Conservation (phyloP, 495 filamentous ascomycete genomes). For the Podospora tetraspora region DNA sequence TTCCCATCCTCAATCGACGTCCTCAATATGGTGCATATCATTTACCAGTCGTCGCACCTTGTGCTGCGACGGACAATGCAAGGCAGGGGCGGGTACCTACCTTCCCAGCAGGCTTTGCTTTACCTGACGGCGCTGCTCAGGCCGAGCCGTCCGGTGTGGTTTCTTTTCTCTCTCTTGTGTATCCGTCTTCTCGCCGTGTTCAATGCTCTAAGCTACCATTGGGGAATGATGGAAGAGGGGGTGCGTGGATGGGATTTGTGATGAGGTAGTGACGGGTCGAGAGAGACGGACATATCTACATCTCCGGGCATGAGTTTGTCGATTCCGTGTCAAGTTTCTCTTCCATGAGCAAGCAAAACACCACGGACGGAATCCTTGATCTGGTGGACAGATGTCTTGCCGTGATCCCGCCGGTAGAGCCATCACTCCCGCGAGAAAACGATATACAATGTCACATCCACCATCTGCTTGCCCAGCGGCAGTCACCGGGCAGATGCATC, state of each 20-base stretch:
- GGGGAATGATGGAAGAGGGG: neutral
- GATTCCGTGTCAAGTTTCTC: neutral
- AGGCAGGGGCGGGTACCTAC: neutral
- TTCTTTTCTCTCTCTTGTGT: neutral
- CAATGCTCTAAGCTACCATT: neutral
- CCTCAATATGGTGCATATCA: neutral
- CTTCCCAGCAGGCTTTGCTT: neutral
- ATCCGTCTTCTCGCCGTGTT: neutral
- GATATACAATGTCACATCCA: neutral
- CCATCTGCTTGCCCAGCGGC: neutral
- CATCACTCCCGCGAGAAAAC: neutral
- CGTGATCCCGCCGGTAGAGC: neutral
- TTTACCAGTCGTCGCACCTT: neutral
- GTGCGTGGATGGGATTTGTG: neutral
- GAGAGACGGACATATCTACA: neutral
- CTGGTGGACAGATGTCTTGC: neutral
- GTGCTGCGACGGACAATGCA: neutral
- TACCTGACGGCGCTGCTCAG: neutral
- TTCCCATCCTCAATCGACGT: neutral
- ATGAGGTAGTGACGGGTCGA: neutral
- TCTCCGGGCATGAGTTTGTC: neutral
- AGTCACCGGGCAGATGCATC: neutral
- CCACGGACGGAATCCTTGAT: neutral
- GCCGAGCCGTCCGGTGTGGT: neutral
- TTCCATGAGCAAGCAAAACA: neutral